Conservation (phyloP, 257 asterid genomes). For the Coffea eugenioides region DNA sequence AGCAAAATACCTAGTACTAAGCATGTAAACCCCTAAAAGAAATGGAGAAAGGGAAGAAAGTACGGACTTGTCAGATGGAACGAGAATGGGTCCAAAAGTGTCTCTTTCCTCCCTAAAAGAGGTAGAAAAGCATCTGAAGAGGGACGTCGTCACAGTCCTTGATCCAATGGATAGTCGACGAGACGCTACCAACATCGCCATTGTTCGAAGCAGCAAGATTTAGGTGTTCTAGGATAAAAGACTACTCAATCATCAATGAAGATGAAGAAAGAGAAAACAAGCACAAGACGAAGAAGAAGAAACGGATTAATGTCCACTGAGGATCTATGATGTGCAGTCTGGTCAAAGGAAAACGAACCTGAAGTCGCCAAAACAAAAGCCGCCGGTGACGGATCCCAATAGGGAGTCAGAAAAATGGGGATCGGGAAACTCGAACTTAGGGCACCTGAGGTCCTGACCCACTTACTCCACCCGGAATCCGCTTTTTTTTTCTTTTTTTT, state of each 20-base stretch:
- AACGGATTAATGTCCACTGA: not conserved
- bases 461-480: not conserved
- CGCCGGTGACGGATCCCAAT: too few relatives aligned
- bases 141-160: conserved; percentile 27
- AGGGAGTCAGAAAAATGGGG: not conserved
- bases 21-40: too few relatives aligned
- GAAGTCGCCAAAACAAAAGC: not conserved
- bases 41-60: not conserved
- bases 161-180: conserved; percentile 59
- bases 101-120: conserved; percentile 85
- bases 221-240: not conserved
- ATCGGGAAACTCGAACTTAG: not conserved
- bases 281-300: not conserved
- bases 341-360: not conserved
- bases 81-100: conserved; percentile 91
- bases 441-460: not conserved
- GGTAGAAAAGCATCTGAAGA: conserved; percentile 58
- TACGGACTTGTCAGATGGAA: conserved; percentile 69
- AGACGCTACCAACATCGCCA: conserved; percentile 56
- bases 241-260: not conserved
- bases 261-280: not conserved
- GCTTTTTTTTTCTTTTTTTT: too few relatives aligned
- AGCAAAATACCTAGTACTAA: not conserved
- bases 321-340: not conserved
- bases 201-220: not conserved